Percentiles rank a stretch among this genome's conserved stretches.
These are phyloP conservation scores for Diaporthe velutina DNA, from an alignment of 2,329 filamentous ascomycete genomes.

Conservation along the genomic window DNA sequence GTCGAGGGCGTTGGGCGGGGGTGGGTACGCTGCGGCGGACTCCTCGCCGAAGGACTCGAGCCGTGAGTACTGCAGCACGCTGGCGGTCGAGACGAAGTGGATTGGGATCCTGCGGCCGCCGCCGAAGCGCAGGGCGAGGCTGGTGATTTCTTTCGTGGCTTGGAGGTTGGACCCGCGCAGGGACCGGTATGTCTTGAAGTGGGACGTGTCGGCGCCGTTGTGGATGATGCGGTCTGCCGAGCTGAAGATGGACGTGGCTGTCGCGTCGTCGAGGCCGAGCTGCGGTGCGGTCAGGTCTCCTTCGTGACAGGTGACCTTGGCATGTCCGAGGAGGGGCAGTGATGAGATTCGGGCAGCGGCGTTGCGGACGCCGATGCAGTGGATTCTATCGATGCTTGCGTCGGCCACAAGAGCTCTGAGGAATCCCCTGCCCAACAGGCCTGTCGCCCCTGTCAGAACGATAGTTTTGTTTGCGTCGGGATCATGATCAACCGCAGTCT, in stretches of 20 bases:
- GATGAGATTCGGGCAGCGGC: background rate
- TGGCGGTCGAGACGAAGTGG: conserved; percentile 45
- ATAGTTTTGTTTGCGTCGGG: conserved; percentile 38
- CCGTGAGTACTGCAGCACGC: background rate
- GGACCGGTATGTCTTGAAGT: conserved; percentile 51
- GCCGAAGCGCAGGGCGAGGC: conserved; percentile 42
- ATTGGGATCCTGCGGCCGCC: conserved; percentile 42
- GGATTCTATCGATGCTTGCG: conserved; percentile 50
- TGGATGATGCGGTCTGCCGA: conserved; percentile 63
- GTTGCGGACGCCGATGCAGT: conserved; percentile 57
- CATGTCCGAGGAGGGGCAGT: background rate
- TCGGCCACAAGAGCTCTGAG: conserved; percentile 51
- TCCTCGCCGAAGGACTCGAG: background rate
- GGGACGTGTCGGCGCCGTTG: conserved; percentile 57
- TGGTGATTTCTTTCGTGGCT: conserved; percentile 51
- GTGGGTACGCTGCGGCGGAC: background rate
- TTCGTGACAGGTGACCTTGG: background rate
- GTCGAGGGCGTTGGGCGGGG: conserved; percentile 40
- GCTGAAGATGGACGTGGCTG: conserved; percentile 24
- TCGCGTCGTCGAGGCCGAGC: conserved; percentile 41
- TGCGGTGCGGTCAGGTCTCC: conserved; percentile 45
- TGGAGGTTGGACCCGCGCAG: conserved; percentile 52
- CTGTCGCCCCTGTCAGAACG: conserved; percentile 53
- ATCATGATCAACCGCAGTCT: background rate
- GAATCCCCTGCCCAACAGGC: conserved; percentile 55